phyloP scores from a whole-genome alignment of 2,329 filamentous ascomycete genomes.

The Daldinia sp. region DNA sequence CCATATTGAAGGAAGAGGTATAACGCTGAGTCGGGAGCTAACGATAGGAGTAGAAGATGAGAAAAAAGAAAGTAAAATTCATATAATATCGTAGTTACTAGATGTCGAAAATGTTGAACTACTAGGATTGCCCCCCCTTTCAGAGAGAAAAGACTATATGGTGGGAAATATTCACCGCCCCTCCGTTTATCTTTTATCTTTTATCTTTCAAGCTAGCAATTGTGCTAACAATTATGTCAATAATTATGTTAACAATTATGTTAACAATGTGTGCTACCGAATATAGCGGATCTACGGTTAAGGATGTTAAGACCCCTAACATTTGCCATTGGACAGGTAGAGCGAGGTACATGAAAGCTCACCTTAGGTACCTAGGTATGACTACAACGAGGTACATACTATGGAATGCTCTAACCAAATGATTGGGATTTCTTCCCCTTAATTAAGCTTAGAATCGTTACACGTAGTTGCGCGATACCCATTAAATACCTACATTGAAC shows the following conservation, averaged over 20 bases:
- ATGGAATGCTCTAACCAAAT: too few relatives aligned
- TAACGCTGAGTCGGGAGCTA: slow-evolving; percentile 21
- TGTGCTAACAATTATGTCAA: too few relatives aligned
- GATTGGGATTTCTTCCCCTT: background rate
- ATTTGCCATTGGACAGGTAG: background rate
- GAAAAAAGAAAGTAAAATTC: slow-evolving; percentile 16
- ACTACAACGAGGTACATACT: too few relatives aligned
- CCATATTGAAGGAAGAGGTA: slow-evolving; percentile 63
- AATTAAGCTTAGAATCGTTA: background rate
- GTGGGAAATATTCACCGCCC: slow-evolving; percentile 28
- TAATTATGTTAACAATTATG: too few relatives aligned
- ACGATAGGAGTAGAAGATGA: slow-evolving; percentile 16
- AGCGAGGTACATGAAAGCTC: background rate
- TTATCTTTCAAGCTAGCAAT: background rate
- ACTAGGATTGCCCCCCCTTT: slow-evolving; percentile 2
- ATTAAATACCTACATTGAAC: too few relatives aligned
- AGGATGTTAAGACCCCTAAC: too few relatives aligned
- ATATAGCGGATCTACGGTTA: background rate
- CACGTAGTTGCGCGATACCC: background rate
- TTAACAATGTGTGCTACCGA: too few relatives aligned
- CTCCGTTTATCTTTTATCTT: slow-evolving; percentile 21
- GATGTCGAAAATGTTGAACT: slow-evolving; percentile 15
- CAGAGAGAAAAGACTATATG: slow-evolving; percentile 3
- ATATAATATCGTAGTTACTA: slow-evolving; percentile 4
- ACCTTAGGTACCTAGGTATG: background rate